phyloP scores from a whole-genome alignment of 2,329 filamentous ascomycete genomes.

The Nigrospora osmanthi region DNA sequence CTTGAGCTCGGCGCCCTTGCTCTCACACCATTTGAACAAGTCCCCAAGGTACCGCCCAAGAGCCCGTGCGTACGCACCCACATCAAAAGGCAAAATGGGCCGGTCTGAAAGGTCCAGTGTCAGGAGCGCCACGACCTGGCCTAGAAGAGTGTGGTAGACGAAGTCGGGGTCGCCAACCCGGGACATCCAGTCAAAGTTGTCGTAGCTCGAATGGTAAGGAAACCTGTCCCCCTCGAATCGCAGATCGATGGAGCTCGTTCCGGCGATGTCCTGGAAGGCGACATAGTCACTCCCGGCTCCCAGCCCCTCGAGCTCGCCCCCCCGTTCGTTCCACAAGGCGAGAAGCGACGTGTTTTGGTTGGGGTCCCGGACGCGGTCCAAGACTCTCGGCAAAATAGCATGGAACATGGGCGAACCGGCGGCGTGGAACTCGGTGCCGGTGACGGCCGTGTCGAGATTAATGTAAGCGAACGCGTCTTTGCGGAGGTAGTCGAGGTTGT shows the following conservation, averaged over 20 bases:
- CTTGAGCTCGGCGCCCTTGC: conserved; percentile 44
- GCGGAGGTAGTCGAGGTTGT: conserved; percentile 65
- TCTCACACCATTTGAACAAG: conserved; percentile 57
- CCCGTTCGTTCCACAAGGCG: conserved; percentile 64
- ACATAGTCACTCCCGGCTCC: conserved; percentile 77
- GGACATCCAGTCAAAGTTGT: conserved; percentile 82
- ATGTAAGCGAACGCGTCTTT: conserved; percentile 77
- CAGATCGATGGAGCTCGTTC: conserved; percentile 81
- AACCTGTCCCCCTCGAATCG: conserved; percentile 61
- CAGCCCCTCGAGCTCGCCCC: conserved; percentile 56
- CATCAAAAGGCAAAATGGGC: conserved; percentile 74
- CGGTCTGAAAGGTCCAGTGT: conserved; percentile 78
- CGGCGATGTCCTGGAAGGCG: conserved; percentile 85
- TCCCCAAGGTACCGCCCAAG: conserved; percentile 59
- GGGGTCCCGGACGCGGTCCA: conserved; percentile 70
- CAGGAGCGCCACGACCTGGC: conserved; percentile 73
- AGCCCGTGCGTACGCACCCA: conserved; percentile 62
- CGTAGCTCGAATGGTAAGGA: conserved; percentile 79
- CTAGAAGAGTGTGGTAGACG: conserved; percentile 69
- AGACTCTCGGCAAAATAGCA: conserved; percentile 61
- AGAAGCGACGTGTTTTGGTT: conserved; percentile 62
- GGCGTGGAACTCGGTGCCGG: conserved; percentile 67
- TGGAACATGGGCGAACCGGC: conserved; percentile 75
- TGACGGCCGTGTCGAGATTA: conserved; percentile 80
- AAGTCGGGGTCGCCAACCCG: conserved; percentile 76